A percentile compares a stretch with the other conserved stretches of the same genome.
phyloP scores from a whole-genome alignment of 495 filamentous ascomycete species.

The Aspergillus avenaceus region DNA sequence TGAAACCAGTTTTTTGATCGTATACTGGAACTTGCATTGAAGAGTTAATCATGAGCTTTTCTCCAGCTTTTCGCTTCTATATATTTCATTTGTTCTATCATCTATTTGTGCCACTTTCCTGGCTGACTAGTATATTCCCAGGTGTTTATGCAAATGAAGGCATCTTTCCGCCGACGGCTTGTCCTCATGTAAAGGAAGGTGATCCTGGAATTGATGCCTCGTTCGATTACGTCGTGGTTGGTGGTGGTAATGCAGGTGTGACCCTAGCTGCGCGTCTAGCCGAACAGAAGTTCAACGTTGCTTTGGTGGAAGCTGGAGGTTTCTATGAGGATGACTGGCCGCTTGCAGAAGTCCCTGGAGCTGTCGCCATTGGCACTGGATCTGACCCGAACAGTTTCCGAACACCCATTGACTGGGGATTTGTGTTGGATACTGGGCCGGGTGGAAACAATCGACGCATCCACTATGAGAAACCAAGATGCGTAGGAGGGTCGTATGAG shows the following conservation, averaged over 20 bases:
- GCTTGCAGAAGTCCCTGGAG: slow-evolving; percentile 44
- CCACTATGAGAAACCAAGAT: slow-evolving; percentile 38
- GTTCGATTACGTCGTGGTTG: slow-evolving; percentile 51
- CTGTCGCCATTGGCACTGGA: slow-evolving; percentile 27
- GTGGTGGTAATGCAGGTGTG: slow-evolving; percentile 50
- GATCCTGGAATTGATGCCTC: slow-evolving; percentile 18
- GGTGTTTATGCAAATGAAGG: background rate
- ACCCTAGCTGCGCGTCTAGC: slow-evolving; percentile 42
- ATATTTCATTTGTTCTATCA: background rate
- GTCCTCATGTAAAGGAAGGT: slow-evolving; percentile 3
- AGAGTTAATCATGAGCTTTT: background rate
- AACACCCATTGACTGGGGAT: slow-evolving; percentile 47
- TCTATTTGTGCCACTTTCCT: background rate
- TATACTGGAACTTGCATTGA: background rate
- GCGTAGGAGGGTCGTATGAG: slow-evolving; percentile 35
- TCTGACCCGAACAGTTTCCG: slow-evolving; percentile 21
- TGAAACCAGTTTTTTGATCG: too few relatives aligned
- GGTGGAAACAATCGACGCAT: slow-evolving; percentile 34
- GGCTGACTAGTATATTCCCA: background rate
- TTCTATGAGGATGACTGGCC: slow-evolving; percentile 47
- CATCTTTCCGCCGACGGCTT: too few relatives aligned
- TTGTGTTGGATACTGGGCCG: slow-evolving; percentile 25
- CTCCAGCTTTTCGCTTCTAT: background rate
- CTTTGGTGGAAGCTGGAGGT: slow-evolving; percentile 56
- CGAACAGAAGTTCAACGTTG: slow-evolving; percentile 30